Evolutionary conservation across 768 basidiomycete species (phyloP), one percentile per base, ranked within the genome.

Genomic region (Tulasnella calospora): DNA sequence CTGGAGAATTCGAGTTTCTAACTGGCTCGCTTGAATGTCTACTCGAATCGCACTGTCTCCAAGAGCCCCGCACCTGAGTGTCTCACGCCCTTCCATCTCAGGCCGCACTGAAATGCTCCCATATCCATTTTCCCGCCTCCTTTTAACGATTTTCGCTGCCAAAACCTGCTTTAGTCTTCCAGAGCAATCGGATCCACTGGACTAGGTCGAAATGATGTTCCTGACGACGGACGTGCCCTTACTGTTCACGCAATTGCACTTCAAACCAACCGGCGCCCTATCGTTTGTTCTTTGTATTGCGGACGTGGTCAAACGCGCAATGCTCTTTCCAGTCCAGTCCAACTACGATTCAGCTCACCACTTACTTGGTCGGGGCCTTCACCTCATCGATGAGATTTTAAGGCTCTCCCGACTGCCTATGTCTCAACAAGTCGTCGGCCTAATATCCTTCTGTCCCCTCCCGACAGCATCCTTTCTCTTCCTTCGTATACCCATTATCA

Each of bases 401-500:
- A 67, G 61, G 30, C 61, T 30, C 27, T 17, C 33, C 12, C 19
- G 30, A 27, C 35, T 19, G 1, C 15, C 23, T 10, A 30, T 8
- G 27, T 33, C 33, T 67, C 33, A 19, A 33, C 30, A 35, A 67
- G 1, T 67, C 61, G 61, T 67, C 33, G 61, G 61, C 27, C n/a
- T 67, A 35, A 67, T 67, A 67, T 17, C 61, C 61, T 30, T 67
- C 33, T 30, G 6, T 27, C 33, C 61, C 61, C 61, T 67, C 61
- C 30, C 61, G 61, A 35, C 61, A 67, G 1, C 33, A 15, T 67
- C 61, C 30, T 7, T 67, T 35, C 61, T 67, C 61, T 35, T 23
- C 51, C 30, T 15, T 67, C 61, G 33, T 67, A 67, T 67, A 67
- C 61, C 61, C 61, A 67, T 67, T 35, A 67, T 67, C 61, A 67